These are phyloP conservation scores for Saccharomyces hybrid DNA, from an alignment of 1,139 yeast species.

Conservation along the genomic window DNA sequence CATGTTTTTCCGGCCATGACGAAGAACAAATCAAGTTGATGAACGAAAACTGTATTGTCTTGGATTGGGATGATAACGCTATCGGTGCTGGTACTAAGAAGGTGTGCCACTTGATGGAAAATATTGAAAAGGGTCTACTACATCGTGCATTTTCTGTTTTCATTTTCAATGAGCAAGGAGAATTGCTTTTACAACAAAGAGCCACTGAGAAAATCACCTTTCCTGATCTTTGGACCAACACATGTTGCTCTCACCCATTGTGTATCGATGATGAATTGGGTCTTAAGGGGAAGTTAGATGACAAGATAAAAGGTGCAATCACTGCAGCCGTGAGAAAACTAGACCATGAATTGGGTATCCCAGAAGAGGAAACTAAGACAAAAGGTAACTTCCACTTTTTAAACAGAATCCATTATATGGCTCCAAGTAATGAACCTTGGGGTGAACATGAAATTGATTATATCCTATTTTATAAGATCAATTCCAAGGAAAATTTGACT, in stretches of 20 bases:
- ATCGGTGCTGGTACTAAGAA: constrained; percentile 93
- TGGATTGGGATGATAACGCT: constrained; percentile 80
- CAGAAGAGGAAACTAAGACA: constrained; percentile 40
- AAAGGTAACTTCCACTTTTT: constrained; percentile 57
- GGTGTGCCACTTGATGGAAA: constrained; percentile 81
- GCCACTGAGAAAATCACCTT: constrained; percentile 95
- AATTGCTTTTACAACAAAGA: constrained; percentile 82
- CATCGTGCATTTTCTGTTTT: constrained; percentile 96
- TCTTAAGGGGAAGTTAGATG: constrained; percentile 37
- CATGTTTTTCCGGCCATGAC: constrained; percentile 73
- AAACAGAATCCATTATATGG: constrained; percentile 90
- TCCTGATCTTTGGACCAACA: constrained; percentile 95
- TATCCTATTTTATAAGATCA: constrained; percentile 67
- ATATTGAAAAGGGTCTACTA: constrained; percentile 74
- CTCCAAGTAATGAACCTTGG: constrained; percentile 80
- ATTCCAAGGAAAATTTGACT: constrained; percentile 41
- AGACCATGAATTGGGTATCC: constrained; percentile 90
- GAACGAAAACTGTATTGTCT: constrained; percentile 94
- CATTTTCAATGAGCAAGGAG: constrained; percentile 67
- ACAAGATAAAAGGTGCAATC: constrained; percentile 71
- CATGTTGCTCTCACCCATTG: constrained; percentile 96
- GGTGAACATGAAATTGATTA: constrained; percentile 98
- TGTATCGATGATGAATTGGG: constrained; percentile 81
- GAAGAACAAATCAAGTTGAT: constrained; percentile 87
- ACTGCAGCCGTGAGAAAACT: constrained; percentile 87